phyloP scores from a whole-genome alignment of 306 rosid species.

The Prunus salicina region DNA sequence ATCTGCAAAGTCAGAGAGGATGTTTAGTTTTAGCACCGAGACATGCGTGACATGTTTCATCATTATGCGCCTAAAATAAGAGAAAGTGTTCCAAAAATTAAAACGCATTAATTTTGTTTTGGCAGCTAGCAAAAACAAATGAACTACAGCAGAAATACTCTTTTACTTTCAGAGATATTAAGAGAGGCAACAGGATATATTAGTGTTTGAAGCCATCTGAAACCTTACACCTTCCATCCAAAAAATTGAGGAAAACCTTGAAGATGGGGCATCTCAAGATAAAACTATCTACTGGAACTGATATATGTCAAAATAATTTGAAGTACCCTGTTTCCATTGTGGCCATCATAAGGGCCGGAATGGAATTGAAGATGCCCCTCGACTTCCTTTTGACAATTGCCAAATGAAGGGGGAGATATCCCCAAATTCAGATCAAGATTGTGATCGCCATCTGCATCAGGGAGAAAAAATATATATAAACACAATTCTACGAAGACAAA shows the following conservation, averaged over 20 bases:
- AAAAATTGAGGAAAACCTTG: not conserved
- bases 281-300: not conserved
- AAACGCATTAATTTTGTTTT: not conserved
- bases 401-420: slow-evolving; percentile 62
- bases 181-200: not conserved
- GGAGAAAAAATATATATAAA: slow-evolving; percentile 16
- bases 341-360: slow-evolving; percentile 39
- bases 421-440: slow-evolving; percentile 94
- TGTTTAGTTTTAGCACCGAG: not conserved
- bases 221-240: not conserved
- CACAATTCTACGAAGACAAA: slow-evolving; percentile 2
- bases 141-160: not conserved
- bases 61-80: slow-evolving; percentile 5
- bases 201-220: not conserved
- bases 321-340: slow-evolving; percentile 58
- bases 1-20: slow-evolving; percentile 48
- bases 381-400: slow-evolving; percentile 45
- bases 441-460: slow-evolving; percentile 53
- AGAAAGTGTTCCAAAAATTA: slow-evolving; percentile 1
- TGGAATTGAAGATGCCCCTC: slow-evolving; percentile 53
- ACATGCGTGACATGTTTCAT: not conserved
- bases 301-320: not conserved
- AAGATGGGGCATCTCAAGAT: not conserved
- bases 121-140: not conserved
- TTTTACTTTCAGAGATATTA: not conserved